Conservation (phyloP, 352 stramenopile species). For the Phytophthora citricola region DNA sequence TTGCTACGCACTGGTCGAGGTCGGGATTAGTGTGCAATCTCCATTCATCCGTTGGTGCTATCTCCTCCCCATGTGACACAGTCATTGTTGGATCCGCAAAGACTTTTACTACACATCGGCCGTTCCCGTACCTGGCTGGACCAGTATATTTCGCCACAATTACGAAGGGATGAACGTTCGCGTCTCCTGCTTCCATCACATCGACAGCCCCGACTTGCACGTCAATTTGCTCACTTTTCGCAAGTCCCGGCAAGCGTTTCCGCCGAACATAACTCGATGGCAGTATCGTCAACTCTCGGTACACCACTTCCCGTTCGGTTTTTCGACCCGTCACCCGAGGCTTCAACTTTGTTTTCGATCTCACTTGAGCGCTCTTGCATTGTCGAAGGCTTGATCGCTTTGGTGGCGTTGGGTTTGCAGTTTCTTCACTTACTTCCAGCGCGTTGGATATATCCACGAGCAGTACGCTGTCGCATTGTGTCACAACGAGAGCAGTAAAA, state of each 20-base stretch:
- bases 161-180: conserved; percentile 37
- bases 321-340: not conserved
- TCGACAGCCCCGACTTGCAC: conserved; percentile 23
- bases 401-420: not conserved
- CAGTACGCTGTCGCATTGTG: conserved; percentile 38
- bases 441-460: conserved; percentile 48
- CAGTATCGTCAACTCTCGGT: conserved; percentile 42
- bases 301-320: conserved; percentile 37
- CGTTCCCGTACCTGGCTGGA: conserved; percentile 7
- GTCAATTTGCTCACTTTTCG: conserved; percentile 21
- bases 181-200: conserved; percentile 23
- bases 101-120: conserved; percentile 39
- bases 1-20: conserved; percentile 17
- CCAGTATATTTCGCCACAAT: conserved; percentile 28
- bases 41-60: conserved; percentile 50
- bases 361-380: conserved; percentile 8
- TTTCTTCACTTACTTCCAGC: conserved; percentile 8
- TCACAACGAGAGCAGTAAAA: conserved; percentile 34
- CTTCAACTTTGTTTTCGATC: conserved; percentile 25
- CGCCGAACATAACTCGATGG: conserved; percentile 24
- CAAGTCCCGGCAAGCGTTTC: conserved; percentile 20
- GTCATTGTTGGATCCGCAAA: conserved; percentile 42
- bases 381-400: conserved; percentile 1
- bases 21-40: conserved; percentile 3
- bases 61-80: conserved; percentile 23